Conservation (phyloP, 1,284 basidiomycete species). For the Malassezia brasiliensis region DNA sequence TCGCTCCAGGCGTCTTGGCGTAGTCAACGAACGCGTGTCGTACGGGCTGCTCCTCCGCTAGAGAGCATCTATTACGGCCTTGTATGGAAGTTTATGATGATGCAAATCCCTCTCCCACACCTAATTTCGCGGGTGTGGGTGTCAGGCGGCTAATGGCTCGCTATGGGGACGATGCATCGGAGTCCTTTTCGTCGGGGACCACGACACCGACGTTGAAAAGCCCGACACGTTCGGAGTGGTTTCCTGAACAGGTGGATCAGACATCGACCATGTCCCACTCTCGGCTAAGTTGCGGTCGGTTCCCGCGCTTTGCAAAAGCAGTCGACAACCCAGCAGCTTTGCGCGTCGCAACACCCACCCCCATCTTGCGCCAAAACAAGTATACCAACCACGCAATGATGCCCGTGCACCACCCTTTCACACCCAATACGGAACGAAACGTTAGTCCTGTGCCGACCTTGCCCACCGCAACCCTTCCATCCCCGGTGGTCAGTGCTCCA, state of each 20-base stretch:
- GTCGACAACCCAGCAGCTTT: not conserved
- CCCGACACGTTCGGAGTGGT: slow-evolving; percentile 2
- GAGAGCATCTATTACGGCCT: too few relatives aligned
- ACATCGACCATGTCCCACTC: not conserved
- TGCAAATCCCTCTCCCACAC: not conserved
- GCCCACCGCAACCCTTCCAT: too few relatives aligned
- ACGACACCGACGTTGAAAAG: not conserved
- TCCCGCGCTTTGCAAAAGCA: slow-evolving; percentile 2
- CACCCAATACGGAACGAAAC: too few relatives aligned
- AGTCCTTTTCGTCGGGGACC: not conserved
- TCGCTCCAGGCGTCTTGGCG: too few relatives aligned
- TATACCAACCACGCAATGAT: not conserved
- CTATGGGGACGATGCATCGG: not conserved
- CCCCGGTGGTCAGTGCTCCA: too few relatives aligned
- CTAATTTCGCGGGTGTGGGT: slow-evolving; percentile 13
- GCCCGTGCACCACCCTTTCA: not conserved
- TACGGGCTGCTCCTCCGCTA: too few relatives aligned
- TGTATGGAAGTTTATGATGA: too few relatives aligned
- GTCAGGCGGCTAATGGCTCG: not conserved
- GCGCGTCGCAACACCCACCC: not conserved
- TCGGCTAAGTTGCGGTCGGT: slow-evolving; percentile 6
- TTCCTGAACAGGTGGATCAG: not conserved
- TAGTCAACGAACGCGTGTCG: too few relatives aligned
- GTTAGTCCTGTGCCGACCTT: too few relatives aligned
- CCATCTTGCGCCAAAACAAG: not conserved